Conservation (phyloP, 2,329 filamentous ascomycete genomes). For the Beauveria varroae region DNA sequence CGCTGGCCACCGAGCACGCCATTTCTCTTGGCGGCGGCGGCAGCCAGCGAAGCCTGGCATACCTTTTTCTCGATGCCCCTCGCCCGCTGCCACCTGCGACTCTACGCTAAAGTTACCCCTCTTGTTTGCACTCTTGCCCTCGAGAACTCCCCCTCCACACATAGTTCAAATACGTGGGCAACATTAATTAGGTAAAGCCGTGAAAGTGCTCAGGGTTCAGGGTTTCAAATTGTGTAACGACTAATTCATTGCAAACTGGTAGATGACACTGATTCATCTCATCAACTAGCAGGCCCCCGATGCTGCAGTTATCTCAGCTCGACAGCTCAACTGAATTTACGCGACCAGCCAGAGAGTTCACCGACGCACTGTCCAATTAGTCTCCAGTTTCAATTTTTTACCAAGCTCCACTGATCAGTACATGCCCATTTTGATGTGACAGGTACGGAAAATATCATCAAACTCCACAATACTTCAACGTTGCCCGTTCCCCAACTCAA, state of each 20-base stretch:
- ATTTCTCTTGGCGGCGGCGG: slow-evolving; percentile 3
- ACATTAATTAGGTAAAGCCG: too few species aligned
- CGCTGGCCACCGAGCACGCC: slow-evolving; percentile 1
- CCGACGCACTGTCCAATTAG: background rate
- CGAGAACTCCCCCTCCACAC: background rate
- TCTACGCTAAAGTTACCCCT: background rate
- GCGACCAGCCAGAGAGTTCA: background rate
- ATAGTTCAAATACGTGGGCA: background rate
- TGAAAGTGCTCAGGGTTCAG: too few species aligned
- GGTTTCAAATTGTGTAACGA: too few species aligned
- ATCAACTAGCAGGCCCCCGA: background rate
- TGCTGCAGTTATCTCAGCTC: background rate
- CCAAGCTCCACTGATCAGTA: background rate
- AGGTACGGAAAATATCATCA: background rate
- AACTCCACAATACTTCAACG: slow-evolving; percentile 9
- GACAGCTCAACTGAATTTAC: background rate
- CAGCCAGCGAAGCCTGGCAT: background rate
- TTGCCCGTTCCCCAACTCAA: background rate
- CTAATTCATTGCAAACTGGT: too few species aligned
- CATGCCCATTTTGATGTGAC: background rate
- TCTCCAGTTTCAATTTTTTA: background rate
- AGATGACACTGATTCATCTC: background rate
- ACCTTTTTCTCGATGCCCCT: background rate
- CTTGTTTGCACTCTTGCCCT: background rate
- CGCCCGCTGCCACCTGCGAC: background rate